Evolutionary conservation across 768 basidiomycete genomes (phyloP), one percentile per base, ranked within the genome.

Genomic region (Cystofilobasidium macerans): DNA sequence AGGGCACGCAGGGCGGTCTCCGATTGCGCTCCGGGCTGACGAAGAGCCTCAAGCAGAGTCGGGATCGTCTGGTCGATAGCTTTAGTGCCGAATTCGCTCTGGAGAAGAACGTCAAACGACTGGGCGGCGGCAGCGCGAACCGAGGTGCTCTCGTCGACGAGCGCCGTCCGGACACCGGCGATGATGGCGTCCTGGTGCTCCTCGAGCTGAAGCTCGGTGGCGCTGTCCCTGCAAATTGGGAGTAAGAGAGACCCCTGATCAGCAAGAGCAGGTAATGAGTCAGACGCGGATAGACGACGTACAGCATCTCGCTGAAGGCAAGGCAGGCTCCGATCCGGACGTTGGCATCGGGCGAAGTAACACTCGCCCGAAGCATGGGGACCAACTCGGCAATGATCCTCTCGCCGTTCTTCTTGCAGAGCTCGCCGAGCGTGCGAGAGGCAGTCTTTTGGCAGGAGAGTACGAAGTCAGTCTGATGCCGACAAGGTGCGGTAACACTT

Each of bases 61-160:
- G 95, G 94, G 66, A 98, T 97, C 0, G 91, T 98, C 77, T 93
- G 84, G 72, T 98, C 94, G 69, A 97, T 93, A 8, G 93, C 92
- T 73, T 86, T 88, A 35, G 84, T 81, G 9, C 94, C 95, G 45
- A 97, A 81, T 71, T 86, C 67, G 54, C 61, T 82, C 69, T 93
- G 89, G 78, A 97, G 94, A n/a, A 97, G 81, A 5, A 84, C 82
- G 74, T 98, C 95, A 76, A 99, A 87, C 0, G 86, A 84, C 70
- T 80, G 86, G 0, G 93, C 94, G 8, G 93, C 94, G 0, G 94
- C 93, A 4, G 86, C 78, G 47, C 94, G 85, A 24, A 98, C 94
- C 51, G 82, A 82, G 24, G 86, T 78, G 71, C 91, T 86, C 67
- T 88, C 85, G 72, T 98, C 94, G 28, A 98, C 91, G 20, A 98